Percentiles rank a stretch among this genome's conserved stretches.
Conservation (phyloP, 148 eudicot genomes). For the Gaultheria prostrata region DNA sequence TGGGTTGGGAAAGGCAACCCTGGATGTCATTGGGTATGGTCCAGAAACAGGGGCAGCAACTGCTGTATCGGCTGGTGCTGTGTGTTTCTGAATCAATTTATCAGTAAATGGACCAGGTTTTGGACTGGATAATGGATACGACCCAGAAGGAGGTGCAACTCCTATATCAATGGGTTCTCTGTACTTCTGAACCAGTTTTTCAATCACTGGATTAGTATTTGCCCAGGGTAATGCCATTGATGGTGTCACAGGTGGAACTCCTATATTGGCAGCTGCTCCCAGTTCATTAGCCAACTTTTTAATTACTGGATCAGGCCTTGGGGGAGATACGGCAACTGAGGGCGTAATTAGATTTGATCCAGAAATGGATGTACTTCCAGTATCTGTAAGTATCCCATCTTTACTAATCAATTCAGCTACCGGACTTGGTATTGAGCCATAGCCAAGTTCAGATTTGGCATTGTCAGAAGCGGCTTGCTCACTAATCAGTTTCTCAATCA, state of each 20-base stretch:
- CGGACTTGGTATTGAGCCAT: slow-evolving; percentile 1
- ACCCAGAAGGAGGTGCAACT: slow-evolving; percentile 1
- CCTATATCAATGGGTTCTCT: not conserved
- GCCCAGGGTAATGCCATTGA: slow-evolving; percentile 13
- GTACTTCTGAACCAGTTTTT: slow-evolving; percentile 12
- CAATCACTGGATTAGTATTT: slow-evolving; percentile 12
- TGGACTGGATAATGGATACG: slow-evolving; percentile 12
- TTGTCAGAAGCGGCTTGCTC: slow-evolving; percentile 11
- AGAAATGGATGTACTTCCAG: not conserved
- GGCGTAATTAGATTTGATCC: slow-evolving; percentile 7
- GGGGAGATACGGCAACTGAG: slow-evolving; percentile 7
- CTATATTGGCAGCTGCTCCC: not conserved
- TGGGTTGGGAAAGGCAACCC: slow-evolving; percentile 12
- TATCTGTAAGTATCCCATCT: slow-evolving; percentile 10
- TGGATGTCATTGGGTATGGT: slow-evolving; percentile 13
- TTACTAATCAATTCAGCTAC: not conserved
- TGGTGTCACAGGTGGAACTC: not conserved
- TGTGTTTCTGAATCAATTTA: slow-evolving; percentile 11
- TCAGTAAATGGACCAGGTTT: slow-evolving; percentile 19
- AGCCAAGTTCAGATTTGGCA: slow-evolving; percentile 5
- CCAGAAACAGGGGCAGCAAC: slow-evolving; percentile 4
- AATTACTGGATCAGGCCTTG: not conserved
- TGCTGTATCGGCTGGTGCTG: not conserved
- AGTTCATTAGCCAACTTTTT: slow-evolving; percentile 13
- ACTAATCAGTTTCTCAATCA: slow-evolving; percentile 34